These are phyloP conservation scores for Eucalyptus erythrocorys DNA, from an alignment of 345 rosid genomes.

Conservation along the genomic window DNA sequence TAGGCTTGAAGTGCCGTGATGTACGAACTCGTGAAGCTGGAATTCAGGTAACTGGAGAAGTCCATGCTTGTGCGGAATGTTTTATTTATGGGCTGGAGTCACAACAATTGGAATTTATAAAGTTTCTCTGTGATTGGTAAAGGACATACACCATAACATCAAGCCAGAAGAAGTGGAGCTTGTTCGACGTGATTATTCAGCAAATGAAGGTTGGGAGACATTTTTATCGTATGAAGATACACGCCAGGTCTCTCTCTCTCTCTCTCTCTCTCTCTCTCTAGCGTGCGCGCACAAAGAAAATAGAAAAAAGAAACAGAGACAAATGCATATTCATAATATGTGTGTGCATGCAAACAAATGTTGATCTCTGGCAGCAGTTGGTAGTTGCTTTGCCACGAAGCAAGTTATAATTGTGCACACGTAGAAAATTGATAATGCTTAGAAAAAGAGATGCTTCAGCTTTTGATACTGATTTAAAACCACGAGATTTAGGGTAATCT, in stretches of 20 bases:
- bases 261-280: constrained; percentile 2
- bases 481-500: not conserved
- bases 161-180: constrained; percentile 97
- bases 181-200: constrained; percentile 96
- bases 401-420: not conserved
- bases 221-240: constrained; percentile 97
- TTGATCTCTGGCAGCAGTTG: not conserved
- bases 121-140: constrained; percentile 1
- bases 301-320: not conserved
- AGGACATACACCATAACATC: constrained; percentile 97
- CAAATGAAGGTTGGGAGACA: constrained; percentile 99
- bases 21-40: constrained; percentile 99
- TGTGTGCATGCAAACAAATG: not conserved
- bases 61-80: not conserved
- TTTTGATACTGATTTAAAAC: not conserved
- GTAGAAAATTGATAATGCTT: not conserved
- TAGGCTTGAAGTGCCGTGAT: constrained; percentile 96
- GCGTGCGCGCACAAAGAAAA: fast-evolving
- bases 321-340: not conserved
- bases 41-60: constrained; percentile 50
- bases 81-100: not conserved
- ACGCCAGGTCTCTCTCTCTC: constrained; percentile 48
- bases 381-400: not conserved
- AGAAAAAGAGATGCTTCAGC: not conserved
- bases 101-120: not conserved